A percentile compares a stretch with the other conserved stretches of the same genome.
These are phyloP conservation scores for Trichoderma pleuroti DNA, from an alignment of 2,329 filamentous ascomycete species.

Conservation along the genomic window DNA sequence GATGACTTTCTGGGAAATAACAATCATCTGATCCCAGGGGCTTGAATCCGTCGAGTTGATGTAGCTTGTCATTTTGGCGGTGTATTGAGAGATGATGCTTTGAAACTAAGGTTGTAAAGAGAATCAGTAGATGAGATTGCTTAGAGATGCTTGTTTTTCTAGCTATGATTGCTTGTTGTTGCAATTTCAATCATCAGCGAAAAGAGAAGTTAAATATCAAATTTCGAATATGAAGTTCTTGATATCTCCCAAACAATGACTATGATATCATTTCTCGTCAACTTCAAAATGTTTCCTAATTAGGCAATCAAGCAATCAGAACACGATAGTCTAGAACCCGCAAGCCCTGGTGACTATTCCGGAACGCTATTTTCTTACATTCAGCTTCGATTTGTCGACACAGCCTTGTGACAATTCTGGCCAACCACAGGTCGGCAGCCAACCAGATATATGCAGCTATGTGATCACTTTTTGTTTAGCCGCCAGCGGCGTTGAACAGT, in stretches of 20 bases:
- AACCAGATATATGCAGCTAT: not conserved
- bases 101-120: not conserved
- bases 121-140: not conserved
- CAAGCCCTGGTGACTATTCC: not conserved
- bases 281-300: not conserved
- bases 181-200: not conserved
- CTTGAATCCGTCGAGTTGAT: not conserved
- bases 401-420: not conserved
- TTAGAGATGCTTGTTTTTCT: not conserved
- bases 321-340: not conserved
- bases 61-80: not conserved
- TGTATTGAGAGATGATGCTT: not conserved
- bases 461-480: not conserved
- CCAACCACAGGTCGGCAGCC: not conserved
- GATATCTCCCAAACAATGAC: not conserved
- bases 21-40: not conserved
- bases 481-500: not conserved
- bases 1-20: not conserved
- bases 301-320: not conserved
- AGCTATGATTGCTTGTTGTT: not conserved
- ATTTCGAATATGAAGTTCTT: not conserved
- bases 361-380: not conserved
- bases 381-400: not conserved
- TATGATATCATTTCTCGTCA: not conserved
- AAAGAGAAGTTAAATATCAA: not conserved